Base-by-base conservation (phyloP, 2,329 filamentous ascomycete genomes). In the Cladophialophora exuberans region DNA sequence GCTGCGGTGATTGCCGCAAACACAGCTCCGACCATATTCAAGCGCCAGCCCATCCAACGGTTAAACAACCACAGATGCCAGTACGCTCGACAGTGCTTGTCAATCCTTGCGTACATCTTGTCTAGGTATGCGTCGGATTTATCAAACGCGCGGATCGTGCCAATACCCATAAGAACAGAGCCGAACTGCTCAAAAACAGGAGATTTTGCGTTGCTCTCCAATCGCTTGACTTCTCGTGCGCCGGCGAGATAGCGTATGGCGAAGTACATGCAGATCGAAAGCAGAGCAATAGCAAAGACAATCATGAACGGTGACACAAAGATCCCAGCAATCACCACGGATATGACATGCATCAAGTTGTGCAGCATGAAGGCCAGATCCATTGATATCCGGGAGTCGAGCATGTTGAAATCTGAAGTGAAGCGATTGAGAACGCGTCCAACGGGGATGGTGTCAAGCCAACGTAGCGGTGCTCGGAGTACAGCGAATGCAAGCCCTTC, bases 101-200 rank as follows among this genome's bases (percentile, higher is more conserved):
- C 89, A 15, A 93, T 82, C 62, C 81, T 82, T 43, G 70, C 68
- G 67, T 86, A 86, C 85, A 93, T 91, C 52, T 83, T 79, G 9
- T 84, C 77, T 41, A 88, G 75, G 61, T 90, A 93, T 1, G 79
- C 77, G 17, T 83, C 76, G 0, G 78, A 74, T 73, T 89, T 90
- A 60, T 84, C 83, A 62, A 89, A 93, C 0, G 87, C 86, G 10
- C 89, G 83, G 48, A 94, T 89, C 0, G 89, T 92, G 1, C 83
- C 78, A 15, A 94, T 82, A 4, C 89, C 89, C 0, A 82, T 80
- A 7, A 93, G 79, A 0, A 87, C 83, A 1, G 87, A 84, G 9
- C 85, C 86, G 64, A 93, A 92, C 59, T 89, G 84, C 68, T 93
- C 89, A 63, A 90, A 92, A 1, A 93, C 84, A 0, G 89, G 89